Conservation (phyloP, 306 rosid genomes). For the Lithocarpus polystachyus region DNA sequence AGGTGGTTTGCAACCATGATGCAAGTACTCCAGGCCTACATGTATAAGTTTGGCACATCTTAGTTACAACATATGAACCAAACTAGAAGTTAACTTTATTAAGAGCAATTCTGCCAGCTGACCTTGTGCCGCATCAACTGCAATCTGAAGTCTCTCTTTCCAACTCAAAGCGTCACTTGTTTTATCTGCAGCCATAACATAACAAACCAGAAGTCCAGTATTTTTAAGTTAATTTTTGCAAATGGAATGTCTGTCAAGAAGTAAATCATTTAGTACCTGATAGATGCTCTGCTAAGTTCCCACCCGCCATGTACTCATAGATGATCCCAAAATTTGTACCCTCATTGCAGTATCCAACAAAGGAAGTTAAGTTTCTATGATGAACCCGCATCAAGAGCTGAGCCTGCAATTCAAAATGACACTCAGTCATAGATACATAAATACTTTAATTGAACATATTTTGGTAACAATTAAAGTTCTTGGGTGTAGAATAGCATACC, state of each 20-base stretch:
- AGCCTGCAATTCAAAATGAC: constrained; percentile 27
- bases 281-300: neutral
- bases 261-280: neutral
- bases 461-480: too few species aligned
- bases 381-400: constrained; percentile 45
- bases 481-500: constrained; percentile 23
- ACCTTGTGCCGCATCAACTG: constrained; percentile 22
- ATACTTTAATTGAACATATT: too few species aligned
- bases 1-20: constrained; percentile 22
- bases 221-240: neutral
- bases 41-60: neutral
- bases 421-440: neutral
- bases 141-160: constrained; percentile 21
- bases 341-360: constrained; percentile 30
- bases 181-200: neutral
- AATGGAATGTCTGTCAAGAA: neutral
- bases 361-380: constrained; percentile 47
- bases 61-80: neutral
- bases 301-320: neutral
- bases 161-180: constrained; percentile 16
- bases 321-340: neutral
- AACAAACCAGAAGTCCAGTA: neutral
- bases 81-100: neutral
- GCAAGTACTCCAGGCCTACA: constrained; percentile 22
- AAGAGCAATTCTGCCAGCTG: neutral